Conservation (phyloP, 2,329 filamentous ascomycete species). For the Sporothrix phasma region DNA sequence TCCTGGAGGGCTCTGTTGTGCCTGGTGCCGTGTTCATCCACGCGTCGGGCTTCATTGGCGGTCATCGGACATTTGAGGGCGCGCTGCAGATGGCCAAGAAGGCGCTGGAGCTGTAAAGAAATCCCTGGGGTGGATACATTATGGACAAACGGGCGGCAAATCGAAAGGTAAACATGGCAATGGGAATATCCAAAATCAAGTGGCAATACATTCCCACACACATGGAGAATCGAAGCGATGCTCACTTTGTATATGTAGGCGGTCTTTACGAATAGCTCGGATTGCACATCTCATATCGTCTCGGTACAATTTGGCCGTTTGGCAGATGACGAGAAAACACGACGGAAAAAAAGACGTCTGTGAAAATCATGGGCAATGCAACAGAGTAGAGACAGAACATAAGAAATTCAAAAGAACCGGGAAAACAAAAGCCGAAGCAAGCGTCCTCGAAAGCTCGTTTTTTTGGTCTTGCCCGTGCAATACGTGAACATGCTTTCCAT, state of each 20-base stretch:
- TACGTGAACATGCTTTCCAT: neutral
- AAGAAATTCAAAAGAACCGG: neutral
- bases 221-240: too few relatives aligned
- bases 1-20: slow-evolving; percentile 52
- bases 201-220: neutral
- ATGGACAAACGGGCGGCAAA: too few relatives aligned
- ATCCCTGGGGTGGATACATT: too few relatives aligned
- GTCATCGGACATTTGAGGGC: slow-evolving; percentile 84
- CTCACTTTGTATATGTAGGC: neutral
- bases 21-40: slow-evolving; percentile 84
- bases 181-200: neutral
- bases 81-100: slow-evolving; percentile 76
- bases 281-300: neutral
- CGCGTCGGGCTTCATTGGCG: slow-evolving; percentile 90
- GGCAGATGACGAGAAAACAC: neutral
- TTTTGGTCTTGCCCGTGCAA: neutral
- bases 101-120: slow-evolving; percentile 43
- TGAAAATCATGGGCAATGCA: too few relatives aligned
- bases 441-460: neutral
- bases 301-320: neutral
- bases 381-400: neutral
- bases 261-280: neutral
- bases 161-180: too few relatives aligned
- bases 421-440: neutral
- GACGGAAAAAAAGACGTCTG: neutral